Percentiles rank a stretch among this genome's conserved stretches.
Evolutionary conservation across 2,329 filamentous ascomycete species (phyloP).

Genomic region (Scedosporium minutisporum): DNA sequence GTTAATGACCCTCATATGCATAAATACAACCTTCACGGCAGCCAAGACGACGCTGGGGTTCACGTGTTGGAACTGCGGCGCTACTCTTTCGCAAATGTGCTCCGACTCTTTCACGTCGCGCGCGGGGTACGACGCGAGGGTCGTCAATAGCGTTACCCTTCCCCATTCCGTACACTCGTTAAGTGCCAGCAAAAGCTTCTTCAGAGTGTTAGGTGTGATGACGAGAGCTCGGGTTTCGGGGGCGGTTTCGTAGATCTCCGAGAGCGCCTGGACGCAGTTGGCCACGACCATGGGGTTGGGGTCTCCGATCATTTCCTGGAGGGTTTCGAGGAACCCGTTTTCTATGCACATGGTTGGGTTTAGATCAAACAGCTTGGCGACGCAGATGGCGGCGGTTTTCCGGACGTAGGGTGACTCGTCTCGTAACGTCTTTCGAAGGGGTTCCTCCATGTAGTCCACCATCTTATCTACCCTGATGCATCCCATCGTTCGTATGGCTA

Average conservation of each 20-base stretch:
- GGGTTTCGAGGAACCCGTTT: conserved; percentile 86
- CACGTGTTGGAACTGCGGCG: conserved; percentile 96
- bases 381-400: conserved; percentile 95
- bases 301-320: conserved; percentile 94
- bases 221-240: conserved; percentile 83
- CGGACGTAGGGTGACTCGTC: conserved; percentile 98
- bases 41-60: conserved; percentile 94
- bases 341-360: conserved; percentile 89
- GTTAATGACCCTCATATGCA: conserved; percentile 83
- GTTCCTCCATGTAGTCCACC: conserved; percentile 99
- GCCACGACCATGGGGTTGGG: conserved; percentile 99
- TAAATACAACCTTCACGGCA: conserved; percentile 96
- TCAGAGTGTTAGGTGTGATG: conserved; percentile 72
- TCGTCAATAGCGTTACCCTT: conserved; percentile 83
- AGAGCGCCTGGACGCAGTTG: conserved; percentile 88
- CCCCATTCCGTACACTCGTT: conserved; percentile 99
- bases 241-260: conserved; percentile 82
- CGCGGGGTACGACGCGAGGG: conserved; percentile 78
- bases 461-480: conserved; percentile 98
- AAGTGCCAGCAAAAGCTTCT: conserved; percentile 91
- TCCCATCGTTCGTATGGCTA: conserved; percentile 96
- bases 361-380: conserved; percentile 94
- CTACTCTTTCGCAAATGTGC: conserved; percentile 93
- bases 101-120: conserved; percentile 90
- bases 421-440: conserved; percentile 84